Evolutionary conservation across 139 green algal genomes (phyloP).

Genomic region (Eudorina sp.): DNA sequence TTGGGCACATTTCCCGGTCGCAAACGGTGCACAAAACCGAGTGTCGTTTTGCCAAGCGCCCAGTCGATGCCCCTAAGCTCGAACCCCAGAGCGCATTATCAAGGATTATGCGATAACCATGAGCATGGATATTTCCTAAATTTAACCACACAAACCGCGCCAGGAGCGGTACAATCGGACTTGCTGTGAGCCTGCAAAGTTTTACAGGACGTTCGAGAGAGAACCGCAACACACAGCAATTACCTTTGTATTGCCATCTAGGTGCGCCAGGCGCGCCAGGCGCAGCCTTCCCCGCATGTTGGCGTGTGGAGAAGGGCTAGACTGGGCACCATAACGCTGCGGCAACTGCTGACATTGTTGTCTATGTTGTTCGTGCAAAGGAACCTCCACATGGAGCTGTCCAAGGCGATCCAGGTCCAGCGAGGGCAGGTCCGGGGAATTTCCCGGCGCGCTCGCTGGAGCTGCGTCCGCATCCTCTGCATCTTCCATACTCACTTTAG

Average conservation of each 20-base stretch:
- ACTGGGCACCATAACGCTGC: neutral
- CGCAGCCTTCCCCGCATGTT: neutral
- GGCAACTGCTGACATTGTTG: neutral
- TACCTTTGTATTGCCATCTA: constrained; percentile 54
- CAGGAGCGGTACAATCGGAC: too few relatives aligned
- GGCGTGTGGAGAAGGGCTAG: neutral
- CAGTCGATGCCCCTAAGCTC: too few relatives aligned
- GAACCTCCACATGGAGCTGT: neutral
- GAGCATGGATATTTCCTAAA: too few relatives aligned
- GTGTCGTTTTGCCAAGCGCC: too few relatives aligned
- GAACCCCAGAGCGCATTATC: too few relatives aligned
- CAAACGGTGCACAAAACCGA: too few relatives aligned
- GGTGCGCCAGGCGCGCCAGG: constrained; percentile 9
- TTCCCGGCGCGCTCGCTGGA: neutral
- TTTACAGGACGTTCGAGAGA: too few relatives aligned
- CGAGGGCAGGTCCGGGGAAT: neutral
- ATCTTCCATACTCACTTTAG: neutral
- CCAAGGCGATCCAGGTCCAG: neutral
- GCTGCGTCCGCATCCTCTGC: neutral
- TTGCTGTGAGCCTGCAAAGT: too few relatives aligned
- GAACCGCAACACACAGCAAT: neutral
- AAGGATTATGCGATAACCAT: too few relatives aligned
- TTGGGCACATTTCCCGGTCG: neutral
- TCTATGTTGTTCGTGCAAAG: neutral
- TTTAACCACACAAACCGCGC: too few relatives aligned